A percentile compares a stretch with the other conserved stretches of the same genome.
Conservation (phyloP, 495 filamentous ascomycete genomes). For the Penicillium flavigenum region DNA sequence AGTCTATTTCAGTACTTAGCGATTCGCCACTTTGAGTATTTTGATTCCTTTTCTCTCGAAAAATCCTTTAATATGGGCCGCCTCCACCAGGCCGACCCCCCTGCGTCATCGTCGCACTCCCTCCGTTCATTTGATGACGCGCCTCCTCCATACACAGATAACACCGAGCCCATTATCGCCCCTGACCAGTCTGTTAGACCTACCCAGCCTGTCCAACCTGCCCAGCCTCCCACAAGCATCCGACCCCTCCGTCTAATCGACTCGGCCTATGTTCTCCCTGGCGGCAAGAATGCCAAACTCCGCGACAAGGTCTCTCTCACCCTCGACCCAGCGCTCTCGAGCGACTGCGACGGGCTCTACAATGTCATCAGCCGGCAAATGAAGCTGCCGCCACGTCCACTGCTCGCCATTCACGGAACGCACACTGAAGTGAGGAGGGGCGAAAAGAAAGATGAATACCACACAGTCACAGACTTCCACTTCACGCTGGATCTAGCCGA, state of each 20-base stretch:
- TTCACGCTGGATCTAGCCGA: conserved; percentile 40
- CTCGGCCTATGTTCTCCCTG: conserved; percentile 26
- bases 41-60: neutral
- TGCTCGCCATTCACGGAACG: conserved; percentile 34
- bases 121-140: conserved; percentile 26
- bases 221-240: conserved; percentile 1
- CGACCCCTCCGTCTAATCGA: conserved; percentile 20
- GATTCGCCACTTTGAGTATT: neutral
- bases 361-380: conserved; percentile 31
- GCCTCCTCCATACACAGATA: conserved; percentile 30
- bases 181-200: neutral
- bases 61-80: conserved; percentile 20
- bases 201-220: neutral
- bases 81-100: conserved; percentile 15
- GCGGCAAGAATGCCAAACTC: conserved; percentile 7
- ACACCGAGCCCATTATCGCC: conserved; percentile 13
- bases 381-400: conserved; percentile 37
- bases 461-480: conserved; percentile 39
- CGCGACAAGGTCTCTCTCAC: conserved; percentile 25
- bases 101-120: conserved; percentile 23
- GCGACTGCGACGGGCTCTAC: conserved; percentile 26
- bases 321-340: conserved; percentile 28
- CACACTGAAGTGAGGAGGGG: conserved; percentile 32
- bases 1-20: too few relatives aligned
- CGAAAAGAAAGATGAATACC: conserved; percentile 31